Evolutionary conservation across 176 grass and related monocot genomes (phyloP).

Genomic region (Oryza officinalis): DNA sequence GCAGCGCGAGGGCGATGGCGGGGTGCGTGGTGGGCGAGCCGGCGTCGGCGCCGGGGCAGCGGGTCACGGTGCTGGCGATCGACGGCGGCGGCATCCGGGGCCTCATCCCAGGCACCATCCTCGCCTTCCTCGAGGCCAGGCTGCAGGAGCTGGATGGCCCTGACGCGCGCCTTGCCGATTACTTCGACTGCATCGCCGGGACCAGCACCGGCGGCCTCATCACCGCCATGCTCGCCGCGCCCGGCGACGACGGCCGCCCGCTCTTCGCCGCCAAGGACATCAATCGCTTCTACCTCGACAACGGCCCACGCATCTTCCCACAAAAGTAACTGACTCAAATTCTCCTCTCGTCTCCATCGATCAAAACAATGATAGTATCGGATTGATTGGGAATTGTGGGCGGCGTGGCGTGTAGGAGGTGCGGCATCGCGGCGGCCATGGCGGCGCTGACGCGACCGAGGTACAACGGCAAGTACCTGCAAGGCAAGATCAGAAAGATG

Average conservation of each 20-base stretch:
- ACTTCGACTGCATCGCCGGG: slow-evolving; percentile 56
- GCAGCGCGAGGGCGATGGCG: slow-evolving; percentile 31
- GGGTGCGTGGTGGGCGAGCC: slow-evolving; percentile 27
- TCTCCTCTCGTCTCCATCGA: background rate
- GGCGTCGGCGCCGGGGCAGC: slow-evolving; percentile 16
- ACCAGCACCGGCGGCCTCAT: slow-evolving; percentile 67
- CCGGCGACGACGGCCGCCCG: slow-evolving; percentile 41
- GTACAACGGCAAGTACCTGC: slow-evolving; percentile 58
- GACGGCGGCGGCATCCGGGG: slow-evolving; percentile 58
- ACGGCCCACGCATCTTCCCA: slow-evolving; percentile 47
- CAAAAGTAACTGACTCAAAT: slow-evolving; percentile 7
- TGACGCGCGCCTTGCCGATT: slow-evolving; percentile 46
- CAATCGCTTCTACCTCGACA: slow-evolving; percentile 44
- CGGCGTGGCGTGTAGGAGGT: background rate
- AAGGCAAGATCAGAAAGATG: slow-evolving; percentile 40
- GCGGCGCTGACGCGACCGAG: slow-evolving; percentile 22
- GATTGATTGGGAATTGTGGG: too few relatives aligned
- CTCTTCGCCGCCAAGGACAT: slow-evolving; percentile 50
- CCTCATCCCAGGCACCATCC: slow-evolving; percentile 50
- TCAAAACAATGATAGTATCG: too few relatives aligned
- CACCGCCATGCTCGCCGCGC: slow-evolving; percentile 47
- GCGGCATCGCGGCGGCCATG: background rate
- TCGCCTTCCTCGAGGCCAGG: slow-evolving; percentile 44
- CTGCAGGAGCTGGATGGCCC: slow-evolving; percentile 50
- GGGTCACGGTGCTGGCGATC: slow-evolving; percentile 49